phyloP scores from a whole-genome alignment of 345 rosid genomes.

The Heritiera fomes region DNA sequence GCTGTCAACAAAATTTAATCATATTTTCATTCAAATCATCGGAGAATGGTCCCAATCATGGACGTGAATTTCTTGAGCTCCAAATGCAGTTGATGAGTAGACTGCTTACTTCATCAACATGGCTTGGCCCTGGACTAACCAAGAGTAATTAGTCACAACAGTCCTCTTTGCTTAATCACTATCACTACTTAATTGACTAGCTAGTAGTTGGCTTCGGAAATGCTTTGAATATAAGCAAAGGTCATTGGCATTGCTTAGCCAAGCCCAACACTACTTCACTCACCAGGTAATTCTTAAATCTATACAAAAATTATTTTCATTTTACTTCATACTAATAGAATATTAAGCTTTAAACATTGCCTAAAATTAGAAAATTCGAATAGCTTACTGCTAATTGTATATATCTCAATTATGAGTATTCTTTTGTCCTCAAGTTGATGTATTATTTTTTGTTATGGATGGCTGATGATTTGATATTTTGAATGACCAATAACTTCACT shows the following conservation, averaged over 20 bases:
- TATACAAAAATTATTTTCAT: not conserved
- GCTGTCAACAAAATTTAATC: too few species aligned
- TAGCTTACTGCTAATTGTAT: not conserved
- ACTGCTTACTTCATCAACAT: not conserved
- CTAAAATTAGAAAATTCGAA: too few species aligned
- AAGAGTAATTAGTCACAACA: not conserved
- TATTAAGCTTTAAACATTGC: too few species aligned
- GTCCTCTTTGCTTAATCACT: not conserved
- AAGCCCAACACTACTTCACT: too few species aligned
- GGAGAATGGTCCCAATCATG: not conserved
- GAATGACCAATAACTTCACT: too few species aligned
- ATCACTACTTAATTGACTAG: conserved; percentile 9
- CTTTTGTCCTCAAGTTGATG: not conserved
- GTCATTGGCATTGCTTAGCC: not conserved
- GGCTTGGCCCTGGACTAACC: not conserved
- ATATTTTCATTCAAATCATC: not conserved
- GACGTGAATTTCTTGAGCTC: not conserved
- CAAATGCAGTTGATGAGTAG: not conserved
- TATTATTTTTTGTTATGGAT: not conserved
- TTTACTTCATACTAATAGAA: too few species aligned
- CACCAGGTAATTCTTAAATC: not conserved
- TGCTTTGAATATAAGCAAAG: conserved; percentile 17
- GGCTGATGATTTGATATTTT: too few species aligned
- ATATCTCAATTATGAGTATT: not conserved
- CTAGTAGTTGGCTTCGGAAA: not conserved